A percentile compares a stretch with the other conserved stretches of the same genome.
These are phyloP conservation scores for Pseudozyma thailandica DNA, from an alignment of 1,284 basidiomycete species.

Conservation along the genomic window DNA sequence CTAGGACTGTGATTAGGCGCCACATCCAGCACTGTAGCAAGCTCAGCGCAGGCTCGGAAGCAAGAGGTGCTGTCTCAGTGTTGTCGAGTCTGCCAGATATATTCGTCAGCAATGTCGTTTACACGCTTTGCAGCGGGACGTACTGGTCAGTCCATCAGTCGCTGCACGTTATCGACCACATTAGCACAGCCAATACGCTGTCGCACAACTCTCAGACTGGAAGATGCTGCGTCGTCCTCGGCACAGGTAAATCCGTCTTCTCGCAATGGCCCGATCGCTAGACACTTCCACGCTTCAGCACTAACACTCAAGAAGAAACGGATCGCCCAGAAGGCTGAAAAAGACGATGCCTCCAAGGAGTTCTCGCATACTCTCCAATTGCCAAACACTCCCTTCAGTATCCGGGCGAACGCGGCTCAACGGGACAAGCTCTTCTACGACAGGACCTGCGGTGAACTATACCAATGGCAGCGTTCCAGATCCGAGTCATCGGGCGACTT, in stretches of 20 bases:
- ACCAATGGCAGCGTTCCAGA: constrained; percentile 77
- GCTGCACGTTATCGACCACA: no score
- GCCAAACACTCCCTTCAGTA: constrained; percentile 83
- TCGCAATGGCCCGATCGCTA: neutral
- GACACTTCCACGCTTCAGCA: constrained; percentile 7
- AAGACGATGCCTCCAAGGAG: constrained; percentile 24
- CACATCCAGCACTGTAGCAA: no score
- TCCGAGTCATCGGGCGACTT: constrained; percentile 70
- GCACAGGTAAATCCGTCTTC: no score
- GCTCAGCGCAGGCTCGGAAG: neutral
- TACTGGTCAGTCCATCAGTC: no score
- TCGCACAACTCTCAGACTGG: no score
- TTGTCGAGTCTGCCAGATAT: no score
- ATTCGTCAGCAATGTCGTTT: no score
- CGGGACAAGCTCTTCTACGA: constrained; percentile 75
- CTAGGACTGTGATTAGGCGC: no score
- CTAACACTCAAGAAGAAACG: constrained; percentile 13
- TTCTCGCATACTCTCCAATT: constrained; percentile 79
- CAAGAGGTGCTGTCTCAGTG: no score
- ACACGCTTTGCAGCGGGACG: constrained; percentile 1
- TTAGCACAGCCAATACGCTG: no score
- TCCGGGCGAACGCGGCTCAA: constrained; percentile 78
- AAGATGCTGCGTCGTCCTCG: no score
- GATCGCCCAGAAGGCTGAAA: neutral
- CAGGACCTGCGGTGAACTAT: constrained; percentile 81